Percentiles rank a stretch among this genome's conserved stretches.
These are phyloP conservation scores for Blastocystis sp. DNA, from an alignment of 352 stramenopile species.

Conservation along the genomic window DNA sequence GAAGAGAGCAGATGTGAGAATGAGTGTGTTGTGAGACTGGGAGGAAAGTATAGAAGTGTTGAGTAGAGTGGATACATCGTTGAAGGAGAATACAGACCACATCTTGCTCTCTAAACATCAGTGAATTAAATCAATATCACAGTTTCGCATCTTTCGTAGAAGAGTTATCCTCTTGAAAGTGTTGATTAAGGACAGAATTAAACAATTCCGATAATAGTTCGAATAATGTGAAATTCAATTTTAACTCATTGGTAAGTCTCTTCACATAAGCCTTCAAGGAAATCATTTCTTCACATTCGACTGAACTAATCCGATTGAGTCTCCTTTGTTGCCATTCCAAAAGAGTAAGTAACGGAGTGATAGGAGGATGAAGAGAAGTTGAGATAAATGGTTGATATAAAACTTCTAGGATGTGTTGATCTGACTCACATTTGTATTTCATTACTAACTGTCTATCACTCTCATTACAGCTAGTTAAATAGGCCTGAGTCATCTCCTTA, in stretches of 20 bases:
- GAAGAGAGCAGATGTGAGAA: not conserved
- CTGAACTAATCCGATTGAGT: not conserved
- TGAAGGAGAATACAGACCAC: constrained; percentile 17
- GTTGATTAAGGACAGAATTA: not conserved
- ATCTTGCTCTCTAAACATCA: constrained; percentile 1
- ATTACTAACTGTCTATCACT: not conserved
- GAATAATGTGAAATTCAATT: constrained; percentile 10
- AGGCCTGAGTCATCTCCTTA: not conserved
- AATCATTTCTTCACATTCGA: not conserved
- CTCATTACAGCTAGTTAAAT: not conserved
- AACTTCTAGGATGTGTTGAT: not conserved
- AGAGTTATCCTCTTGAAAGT: no score
- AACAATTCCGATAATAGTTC: not conserved
- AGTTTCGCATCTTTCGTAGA: no score
- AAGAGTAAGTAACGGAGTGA: not conserved
- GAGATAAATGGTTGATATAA: not conserved
- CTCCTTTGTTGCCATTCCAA: not conserved
- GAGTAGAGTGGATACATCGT: not conserved
- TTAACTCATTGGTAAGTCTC: not conserved
- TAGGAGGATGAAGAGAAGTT: not conserved
- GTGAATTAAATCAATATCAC: no score
- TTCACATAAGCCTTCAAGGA: not conserved
- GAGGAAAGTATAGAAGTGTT: constrained; percentile 46
- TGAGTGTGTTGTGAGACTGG: not conserved
- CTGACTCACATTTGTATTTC: not conserved